Conservation (phyloP, 768 basidiomycete species). For the Tricholoma furcatifolium region DNA sequence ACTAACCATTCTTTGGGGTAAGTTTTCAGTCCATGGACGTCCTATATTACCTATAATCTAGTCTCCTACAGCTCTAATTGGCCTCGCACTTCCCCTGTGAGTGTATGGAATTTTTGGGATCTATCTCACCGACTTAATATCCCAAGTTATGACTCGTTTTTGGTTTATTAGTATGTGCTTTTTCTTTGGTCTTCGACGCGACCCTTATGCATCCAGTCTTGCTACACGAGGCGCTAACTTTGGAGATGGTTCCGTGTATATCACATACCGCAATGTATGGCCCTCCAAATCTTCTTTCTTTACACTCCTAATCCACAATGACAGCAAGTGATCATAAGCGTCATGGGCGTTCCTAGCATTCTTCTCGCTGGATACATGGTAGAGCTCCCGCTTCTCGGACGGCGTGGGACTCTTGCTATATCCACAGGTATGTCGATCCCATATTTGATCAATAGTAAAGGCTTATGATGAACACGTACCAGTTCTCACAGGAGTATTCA, state of each 20-base stretch:
- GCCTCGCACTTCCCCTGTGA: constrained; percentile 74
- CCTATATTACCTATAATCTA: neutral
- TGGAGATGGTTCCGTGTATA: constrained; percentile 67
- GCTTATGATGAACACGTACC: constrained; percentile 31
- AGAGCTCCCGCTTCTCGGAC: constrained; percentile 60
- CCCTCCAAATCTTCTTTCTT: neutral
- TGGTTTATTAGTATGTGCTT: constrained; percentile 48
- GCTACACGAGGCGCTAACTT: constrained; percentile 65
- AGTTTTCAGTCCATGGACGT: constrained; percentile 2
- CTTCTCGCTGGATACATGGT: constrained; percentile 72
- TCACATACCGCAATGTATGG: constrained; percentile 70
- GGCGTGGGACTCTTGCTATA: constrained; percentile 64
- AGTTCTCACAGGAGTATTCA: constrained; percentile 74
- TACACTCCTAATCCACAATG: neutral
- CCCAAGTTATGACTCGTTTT: constrained; percentile 47
- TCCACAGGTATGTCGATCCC: constrained; percentile 51
- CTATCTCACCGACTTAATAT: neutral
- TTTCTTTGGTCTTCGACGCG: neutral
- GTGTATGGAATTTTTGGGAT: too few species aligned
- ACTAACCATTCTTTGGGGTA: constrained; percentile 54
- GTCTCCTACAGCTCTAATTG: constrained; percentile 58
- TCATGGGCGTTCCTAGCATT: constrained; percentile 69
- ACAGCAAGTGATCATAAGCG: constrained; percentile 69
- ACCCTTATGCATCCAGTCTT: constrained; percentile 37
- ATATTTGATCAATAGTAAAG: neutral